Evolutionary conservation across 805 yeast genomes (phyloP).

Genomic region (Candida mattraensis): DNA sequence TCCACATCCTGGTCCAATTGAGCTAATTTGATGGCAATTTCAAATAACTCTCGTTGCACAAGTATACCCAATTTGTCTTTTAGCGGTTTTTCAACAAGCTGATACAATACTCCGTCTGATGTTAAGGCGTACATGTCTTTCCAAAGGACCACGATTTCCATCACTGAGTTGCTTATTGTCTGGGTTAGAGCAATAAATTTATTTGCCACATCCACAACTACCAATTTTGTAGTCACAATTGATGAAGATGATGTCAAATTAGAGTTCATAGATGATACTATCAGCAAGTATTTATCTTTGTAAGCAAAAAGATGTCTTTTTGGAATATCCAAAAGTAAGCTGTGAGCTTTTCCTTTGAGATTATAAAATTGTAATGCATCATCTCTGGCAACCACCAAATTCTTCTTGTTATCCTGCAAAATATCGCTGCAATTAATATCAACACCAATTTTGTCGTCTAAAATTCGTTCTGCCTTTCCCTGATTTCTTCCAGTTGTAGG

Average conservation of each 20-base stretch:
- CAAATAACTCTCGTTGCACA: conserved; percentile 66
- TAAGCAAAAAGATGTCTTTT: conserved; percentile 52
- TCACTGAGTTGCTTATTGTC: conserved; percentile 64
- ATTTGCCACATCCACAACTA: conserved; percentile 68
- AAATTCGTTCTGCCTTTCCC: conserved; percentile 52
- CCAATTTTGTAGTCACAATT: conserved; percentile 48
- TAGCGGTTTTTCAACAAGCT: conserved; percentile 63
- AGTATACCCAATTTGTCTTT: conserved; percentile 69
- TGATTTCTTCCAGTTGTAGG: conserved; percentile 77
- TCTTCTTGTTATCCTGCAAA: conserved; percentile 22
- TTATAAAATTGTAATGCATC: conserved; percentile 67
- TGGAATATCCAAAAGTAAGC: conserved; percentile 55
- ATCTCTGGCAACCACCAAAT: conserved; percentile 61
- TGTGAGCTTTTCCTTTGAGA: conserved; percentile 50
- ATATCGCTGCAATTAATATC: conserved; percentile 50
- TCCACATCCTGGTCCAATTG: conserved; percentile 29
- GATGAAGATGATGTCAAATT: conserved; percentile 27
- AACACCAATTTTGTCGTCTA: conserved; percentile 49
- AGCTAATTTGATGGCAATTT: conserved; percentile 73
- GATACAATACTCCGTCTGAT: conserved; percentile 73
- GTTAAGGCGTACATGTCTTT: conserved; percentile 60
- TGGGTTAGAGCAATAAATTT: conserved; percentile 70
- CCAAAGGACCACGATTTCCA: conserved; percentile 57
- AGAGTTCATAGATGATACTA: conserved; percentile 51
- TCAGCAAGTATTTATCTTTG: conserved; percentile 49